Evolutionary conservation across 495 filamentous ascomycete genomes (phyloP).

Genomic region (Penicillium parvum): DNA sequence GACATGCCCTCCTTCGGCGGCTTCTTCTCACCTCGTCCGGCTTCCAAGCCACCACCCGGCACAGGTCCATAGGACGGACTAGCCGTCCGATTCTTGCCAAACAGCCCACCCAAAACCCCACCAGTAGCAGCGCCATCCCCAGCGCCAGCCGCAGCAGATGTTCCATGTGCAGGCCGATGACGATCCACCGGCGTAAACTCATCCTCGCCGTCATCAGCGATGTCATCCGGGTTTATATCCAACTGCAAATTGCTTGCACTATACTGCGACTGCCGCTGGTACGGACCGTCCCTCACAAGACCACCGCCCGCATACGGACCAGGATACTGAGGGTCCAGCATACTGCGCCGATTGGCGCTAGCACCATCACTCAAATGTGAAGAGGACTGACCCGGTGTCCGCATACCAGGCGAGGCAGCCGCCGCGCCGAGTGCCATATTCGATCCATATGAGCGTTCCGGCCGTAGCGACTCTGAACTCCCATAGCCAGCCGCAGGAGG

Average conservation of each 20-base stretch:
- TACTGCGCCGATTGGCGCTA: slow-evolving; percentile 26
- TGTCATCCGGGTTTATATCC: slow-evolving; percentile 70
- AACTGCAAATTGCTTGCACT: slow-evolving; percentile 48
- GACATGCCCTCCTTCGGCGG: slow-evolving; percentile 32
- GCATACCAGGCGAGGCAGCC: slow-evolving; percentile 36
- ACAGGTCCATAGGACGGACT: slow-evolving; percentile 51
- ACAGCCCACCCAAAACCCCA: slow-evolving; percentile 40
- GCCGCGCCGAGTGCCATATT: slow-evolving; percentile 31
- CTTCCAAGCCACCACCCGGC: slow-evolving; percentile 31
- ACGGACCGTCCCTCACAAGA: slow-evolving; percentile 48
- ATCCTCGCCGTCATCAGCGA: slow-evolving; percentile 84
- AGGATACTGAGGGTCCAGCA: slow-evolving; percentile 26
- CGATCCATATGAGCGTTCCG: slow-evolving; percentile 37
- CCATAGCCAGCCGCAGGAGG: slow-evolving; percentile 24
- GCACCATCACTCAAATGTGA: slow-evolving; percentile 24
- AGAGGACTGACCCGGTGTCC: slow-evolving; percentile 32
- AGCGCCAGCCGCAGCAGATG: slow-evolving; percentile 41
- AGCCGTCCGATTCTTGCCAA: slow-evolving; percentile 41
- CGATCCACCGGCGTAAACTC: slow-evolving; percentile 50
- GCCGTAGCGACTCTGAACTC: slow-evolving; percentile 26
- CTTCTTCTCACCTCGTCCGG: slow-evolving; percentile 18
- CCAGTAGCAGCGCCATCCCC: slow-evolving; percentile 54
- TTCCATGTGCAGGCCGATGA: slow-evolving; percentile 39
- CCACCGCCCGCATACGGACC: slow-evolving; percentile 29
- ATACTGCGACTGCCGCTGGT: slow-evolving; percentile 57